These are phyloP conservation scores for Camelina hispida DNA, from an alignment of 345 rosid genomes.

Conservation along the genomic window DNA sequence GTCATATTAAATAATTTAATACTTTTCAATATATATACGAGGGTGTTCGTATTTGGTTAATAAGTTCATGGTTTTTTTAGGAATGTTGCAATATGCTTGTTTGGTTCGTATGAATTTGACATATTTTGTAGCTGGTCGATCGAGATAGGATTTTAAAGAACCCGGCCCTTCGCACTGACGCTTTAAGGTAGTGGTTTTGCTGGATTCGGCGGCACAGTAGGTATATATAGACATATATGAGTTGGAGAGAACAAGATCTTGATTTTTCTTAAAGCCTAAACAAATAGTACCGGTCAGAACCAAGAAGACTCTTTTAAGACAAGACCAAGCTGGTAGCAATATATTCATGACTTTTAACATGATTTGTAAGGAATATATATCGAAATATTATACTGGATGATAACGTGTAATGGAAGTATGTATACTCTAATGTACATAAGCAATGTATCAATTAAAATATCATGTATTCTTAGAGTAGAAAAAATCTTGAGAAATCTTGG, in stretches of 20 bases:
- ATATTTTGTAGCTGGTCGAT: not conserved
- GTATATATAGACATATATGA: not conserved
- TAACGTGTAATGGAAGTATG: not conserved
- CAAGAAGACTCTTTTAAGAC: not conserved
- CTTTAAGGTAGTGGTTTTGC: not conserved
- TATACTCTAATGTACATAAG: not conserved
- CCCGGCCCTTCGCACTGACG: not conserved
- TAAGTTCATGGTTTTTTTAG: not conserved
- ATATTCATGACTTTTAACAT: not conserved
- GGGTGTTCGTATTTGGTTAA: not conserved
- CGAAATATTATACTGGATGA: not conserved
- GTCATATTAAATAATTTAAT: not conserved
- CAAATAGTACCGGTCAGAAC: not conserved
- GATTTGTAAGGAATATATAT: not conserved
- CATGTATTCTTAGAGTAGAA: not conserved
- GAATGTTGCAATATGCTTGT: not conserved
- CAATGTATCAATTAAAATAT: not conserved
- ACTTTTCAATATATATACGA: not conserved
- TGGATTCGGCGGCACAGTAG: not conserved
- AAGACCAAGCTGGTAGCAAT: conserved; percentile 12
- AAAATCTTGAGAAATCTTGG: conserved; percentile 31
- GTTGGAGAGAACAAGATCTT: not conserved
- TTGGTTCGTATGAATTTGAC: not conserved
- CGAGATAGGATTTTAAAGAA: not conserved
- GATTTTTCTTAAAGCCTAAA: not conserved